These are phyloP conservation scores for Colletotrichum orchidophilum DNA, from an alignment of 2,329 filamentous ascomycete species.

Conservation along the genomic window DNA sequence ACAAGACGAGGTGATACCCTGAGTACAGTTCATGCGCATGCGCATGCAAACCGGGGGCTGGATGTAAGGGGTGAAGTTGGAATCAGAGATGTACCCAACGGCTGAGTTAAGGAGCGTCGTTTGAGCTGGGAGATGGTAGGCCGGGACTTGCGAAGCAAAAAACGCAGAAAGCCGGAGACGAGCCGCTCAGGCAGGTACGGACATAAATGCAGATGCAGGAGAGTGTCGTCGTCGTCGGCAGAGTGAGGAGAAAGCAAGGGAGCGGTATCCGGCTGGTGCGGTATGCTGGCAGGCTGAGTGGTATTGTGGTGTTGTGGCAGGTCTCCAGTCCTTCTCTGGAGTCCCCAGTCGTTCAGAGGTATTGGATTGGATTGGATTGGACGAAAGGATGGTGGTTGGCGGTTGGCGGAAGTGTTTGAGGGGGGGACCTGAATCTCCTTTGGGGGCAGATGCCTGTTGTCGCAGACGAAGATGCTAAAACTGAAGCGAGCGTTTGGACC, in stretches of 20 bases:
- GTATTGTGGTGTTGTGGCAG: slow-evolving; percentile 7
- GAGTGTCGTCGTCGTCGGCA: slow-evolving; percentile 2
- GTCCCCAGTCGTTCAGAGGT: not conserved
- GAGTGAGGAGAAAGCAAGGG: slow-evolving; percentile 14
- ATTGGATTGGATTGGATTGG: not conserved
- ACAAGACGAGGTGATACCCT: slow-evolving; percentile 27
- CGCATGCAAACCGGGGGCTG: slow-evolving; percentile 25
- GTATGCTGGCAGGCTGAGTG: not conserved
- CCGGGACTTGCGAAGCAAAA: slow-evolving; percentile 26
- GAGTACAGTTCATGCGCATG: slow-evolving; percentile 29
- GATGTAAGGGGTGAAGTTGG: slow-evolving; percentile 29
- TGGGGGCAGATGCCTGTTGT: slow-evolving; percentile 30
- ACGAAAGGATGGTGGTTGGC: slow-evolving; percentile 11
- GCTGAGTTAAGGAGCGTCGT: slow-evolving; percentile 15
- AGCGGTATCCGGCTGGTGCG: slow-evolving; percentile 21
- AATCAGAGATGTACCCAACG: slow-evolving; percentile 23
- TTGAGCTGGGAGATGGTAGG: slow-evolving; percentile 11
- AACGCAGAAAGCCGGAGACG: slow-evolving; percentile 11
- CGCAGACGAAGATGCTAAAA: slow-evolving; percentile 34
- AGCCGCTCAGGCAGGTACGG: slow-evolving; percentile 1
- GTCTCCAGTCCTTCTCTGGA: not conserved
- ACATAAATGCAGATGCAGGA: slow-evolving; percentile 14
- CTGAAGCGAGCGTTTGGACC: slow-evolving; percentile 34
- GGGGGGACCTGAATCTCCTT: slow-evolving; percentile 7
- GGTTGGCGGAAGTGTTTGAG: not conserved